phyloP scores from a whole-genome alignment of 495 filamentous ascomycete genomes.

The Parachaetomium inaequale region DNA sequence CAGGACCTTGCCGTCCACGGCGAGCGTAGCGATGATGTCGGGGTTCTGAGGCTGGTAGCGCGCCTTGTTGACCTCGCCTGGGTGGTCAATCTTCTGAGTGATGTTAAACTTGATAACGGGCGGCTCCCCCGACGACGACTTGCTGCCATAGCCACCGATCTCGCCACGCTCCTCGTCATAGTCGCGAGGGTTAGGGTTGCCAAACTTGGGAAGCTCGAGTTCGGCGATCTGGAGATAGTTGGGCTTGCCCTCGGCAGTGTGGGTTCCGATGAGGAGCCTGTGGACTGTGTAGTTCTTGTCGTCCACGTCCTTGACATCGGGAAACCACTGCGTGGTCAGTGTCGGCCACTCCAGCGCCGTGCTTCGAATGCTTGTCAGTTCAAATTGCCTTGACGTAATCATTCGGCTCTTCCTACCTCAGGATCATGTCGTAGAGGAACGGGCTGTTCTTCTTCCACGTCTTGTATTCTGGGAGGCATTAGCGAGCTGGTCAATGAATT shows the following conservation, averaged over 20 bases:
- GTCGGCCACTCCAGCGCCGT: slow-evolving; percentile 98
- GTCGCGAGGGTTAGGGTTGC: slow-evolving; percentile 66
- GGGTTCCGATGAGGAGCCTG: slow-evolving; percentile 87
- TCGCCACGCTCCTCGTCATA: slow-evolving; percentile 91
- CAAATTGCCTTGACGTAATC: not conserved
- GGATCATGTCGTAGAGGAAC: slow-evolving; percentile 95
- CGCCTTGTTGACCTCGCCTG: slow-evolving; percentile 96
- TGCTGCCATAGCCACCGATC: slow-evolving; percentile 87
- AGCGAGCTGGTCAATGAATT: slow-evolving; percentile 11
- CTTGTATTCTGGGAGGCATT: slow-evolving; percentile 75
- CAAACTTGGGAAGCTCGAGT: slow-evolving; percentile 80
- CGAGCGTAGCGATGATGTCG: slow-evolving; percentile 93
- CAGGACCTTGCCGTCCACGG: slow-evolving; percentile 78
- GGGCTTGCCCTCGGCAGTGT: slow-evolving; percentile 79
- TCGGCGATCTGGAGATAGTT: slow-evolving; percentile 96
- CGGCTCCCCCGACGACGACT: slow-evolving; percentile 43
- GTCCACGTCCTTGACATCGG: slow-evolving; percentile 81
- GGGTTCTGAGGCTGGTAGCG: slow-evolving; percentile 97
- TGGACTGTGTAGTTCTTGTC: slow-evolving; percentile 87
- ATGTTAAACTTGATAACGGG: slow-evolving; percentile 78
- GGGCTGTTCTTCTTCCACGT: slow-evolving; percentile 99
- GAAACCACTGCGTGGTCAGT: slow-evolving; percentile 95
- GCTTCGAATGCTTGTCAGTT: slow-evolving; percentile 37
- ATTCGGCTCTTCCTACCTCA: slow-evolving; percentile 51
- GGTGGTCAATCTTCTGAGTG: slow-evolving; percentile 93